Conservation (phyloP, 2,329 filamentous ascomycete genomes). For the Stagonosporopsis cucurbitacearum region DNA sequence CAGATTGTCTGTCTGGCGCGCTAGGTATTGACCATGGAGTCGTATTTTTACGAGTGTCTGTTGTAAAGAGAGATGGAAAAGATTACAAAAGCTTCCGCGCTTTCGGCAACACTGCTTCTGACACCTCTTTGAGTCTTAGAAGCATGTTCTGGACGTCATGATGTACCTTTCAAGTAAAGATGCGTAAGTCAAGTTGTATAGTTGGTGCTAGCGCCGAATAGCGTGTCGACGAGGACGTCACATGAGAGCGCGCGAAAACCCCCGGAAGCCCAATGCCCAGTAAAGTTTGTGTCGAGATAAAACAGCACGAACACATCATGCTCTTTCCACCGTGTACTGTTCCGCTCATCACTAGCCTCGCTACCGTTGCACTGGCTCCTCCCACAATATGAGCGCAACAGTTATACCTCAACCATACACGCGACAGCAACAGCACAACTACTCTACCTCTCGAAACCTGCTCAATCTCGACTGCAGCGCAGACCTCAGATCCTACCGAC, state of each 20-base stretch:
- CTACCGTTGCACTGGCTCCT: not conserved
- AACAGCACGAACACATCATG: slow-evolving; percentile 4
- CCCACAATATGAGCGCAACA: slow-evolving; percentile 13
- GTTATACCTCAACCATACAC: slow-evolving; percentile 13
- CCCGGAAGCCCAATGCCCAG: slow-evolving; percentile 6
- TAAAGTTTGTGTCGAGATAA: slow-evolving; percentile 12
- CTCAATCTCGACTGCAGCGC: slow-evolving; percentile 32
- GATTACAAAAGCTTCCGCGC: not conserved
- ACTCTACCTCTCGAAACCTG: slow-evolving; percentile 20
- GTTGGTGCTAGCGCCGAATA: not conserved
- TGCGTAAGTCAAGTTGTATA: not conserved
- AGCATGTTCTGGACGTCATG: not conserved
- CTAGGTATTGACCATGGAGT: no score
- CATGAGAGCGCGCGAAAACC: slow-evolving; percentile 11
- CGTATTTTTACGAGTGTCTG: no score
- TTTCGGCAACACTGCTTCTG: no score
- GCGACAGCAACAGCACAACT: slow-evolving; percentile 23
- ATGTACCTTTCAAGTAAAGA: not conserved
- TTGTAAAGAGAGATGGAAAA: not conserved
- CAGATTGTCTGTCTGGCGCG: no score
- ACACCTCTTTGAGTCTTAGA: not conserved
- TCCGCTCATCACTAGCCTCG: slow-evolving; percentile 1
- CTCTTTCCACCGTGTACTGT: not conserved
- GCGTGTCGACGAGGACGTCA: slow-evolving; percentile 10
- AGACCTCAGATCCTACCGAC: slow-evolving; percentile 29